A percentile compares a stretch with the other conserved stretches of the same genome.
These are phyloP conservation scores for Dactylellina drechsleri DNA, from an alignment of 2,329 filamentous ascomycete genomes.

Conservation along the genomic window DNA sequence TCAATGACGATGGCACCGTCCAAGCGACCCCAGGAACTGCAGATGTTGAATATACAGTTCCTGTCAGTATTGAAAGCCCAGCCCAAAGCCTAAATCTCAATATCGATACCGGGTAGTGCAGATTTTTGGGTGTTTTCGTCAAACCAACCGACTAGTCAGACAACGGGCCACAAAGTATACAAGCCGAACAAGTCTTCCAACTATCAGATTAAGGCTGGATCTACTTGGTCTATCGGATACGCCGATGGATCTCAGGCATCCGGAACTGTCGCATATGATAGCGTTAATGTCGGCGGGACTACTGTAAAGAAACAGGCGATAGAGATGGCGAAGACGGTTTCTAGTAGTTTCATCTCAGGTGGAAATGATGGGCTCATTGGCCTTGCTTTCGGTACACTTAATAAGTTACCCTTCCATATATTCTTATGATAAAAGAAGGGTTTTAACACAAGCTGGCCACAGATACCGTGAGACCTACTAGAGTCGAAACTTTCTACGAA, in stretches of 20 bases:
- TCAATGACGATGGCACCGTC: slow-evolving; percentile 10
- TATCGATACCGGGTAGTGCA: slow-evolving; percentile 41
- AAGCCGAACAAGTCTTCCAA: slow-evolving; percentile 61
- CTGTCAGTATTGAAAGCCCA: slow-evolving; percentile 73
- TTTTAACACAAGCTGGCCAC: not conserved
- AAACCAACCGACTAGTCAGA: slow-evolving; percentile 58
- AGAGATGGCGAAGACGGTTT: slow-evolving; percentile 60
- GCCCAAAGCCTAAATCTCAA: slow-evolving; percentile 69
- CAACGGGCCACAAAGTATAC: slow-evolving; percentile 60
- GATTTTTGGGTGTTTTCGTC: slow-evolving; percentile 61
- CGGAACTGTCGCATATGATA: slow-evolving; percentile 61
- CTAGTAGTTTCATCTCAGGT: slow-evolving; percentile 68
- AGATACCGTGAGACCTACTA: slow-evolving; percentile 68
- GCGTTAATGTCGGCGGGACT: slow-evolving; percentile 60
- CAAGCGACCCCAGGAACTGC: slow-evolving; percentile 1
- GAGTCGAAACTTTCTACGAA: slow-evolving; percentile 78
- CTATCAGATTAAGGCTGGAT: slow-evolving; percentile 60
- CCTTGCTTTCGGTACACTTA: slow-evolving; percentile 73
- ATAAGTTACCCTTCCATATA: slow-evolving; percentile 59
- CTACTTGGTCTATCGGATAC: slow-evolving; percentile 61
- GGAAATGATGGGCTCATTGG: slow-evolving; percentile 75
- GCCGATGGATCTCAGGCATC: slow-evolving; percentile 62
- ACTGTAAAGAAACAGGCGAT: slow-evolving; percentile 60
- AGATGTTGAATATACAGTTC: slow-evolving; percentile 56
- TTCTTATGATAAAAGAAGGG: not conserved